These are phyloP conservation scores for Exophiala sideris DNA, from an alignment of 2,329 filamentous ascomycete species.

Conservation along the genomic window DNA sequence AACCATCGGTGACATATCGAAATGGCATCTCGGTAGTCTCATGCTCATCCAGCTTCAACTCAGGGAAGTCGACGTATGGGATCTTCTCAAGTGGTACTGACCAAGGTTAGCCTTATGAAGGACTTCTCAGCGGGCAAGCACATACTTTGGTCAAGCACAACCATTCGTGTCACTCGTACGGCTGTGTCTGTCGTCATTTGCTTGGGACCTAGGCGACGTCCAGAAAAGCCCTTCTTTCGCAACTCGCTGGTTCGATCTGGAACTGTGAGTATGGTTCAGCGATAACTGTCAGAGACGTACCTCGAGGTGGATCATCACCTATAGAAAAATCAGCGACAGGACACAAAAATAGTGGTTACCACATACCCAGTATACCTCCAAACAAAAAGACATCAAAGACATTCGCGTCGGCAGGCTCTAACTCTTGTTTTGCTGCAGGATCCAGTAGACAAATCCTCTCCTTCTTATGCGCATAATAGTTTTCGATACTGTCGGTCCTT, in stretches of 20 bases:
- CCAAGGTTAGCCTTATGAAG: background rate
- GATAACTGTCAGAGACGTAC: conserved; percentile 1
- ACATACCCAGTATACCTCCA: conserved; percentile 83
- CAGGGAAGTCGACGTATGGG: conserved; percentile 80
- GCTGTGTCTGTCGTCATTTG: conserved; percentile 99
- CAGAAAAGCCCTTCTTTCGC: conserved; percentile 86
- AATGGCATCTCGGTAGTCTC: conserved; percentile 98
- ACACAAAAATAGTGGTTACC: background rate
- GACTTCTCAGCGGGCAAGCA: conserved; percentile 6
- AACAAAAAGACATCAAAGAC: conserved; percentile 90
- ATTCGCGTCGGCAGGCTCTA: conserved; percentile 77
- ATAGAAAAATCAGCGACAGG: background rate
- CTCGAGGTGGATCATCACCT: conserved; percentile 89
- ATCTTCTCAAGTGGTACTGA: conserved; percentile 75
- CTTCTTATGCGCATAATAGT: conserved; percentile 70
- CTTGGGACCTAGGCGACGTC: conserved; percentile 80
- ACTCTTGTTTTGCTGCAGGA: conserved; percentile 74
- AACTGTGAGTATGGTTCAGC: background rate
- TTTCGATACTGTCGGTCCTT: conserved; percentile 75
- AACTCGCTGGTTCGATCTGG: conserved; percentile 77
- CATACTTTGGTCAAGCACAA: conserved; percentile 78
- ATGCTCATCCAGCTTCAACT: conserved; percentile 83
- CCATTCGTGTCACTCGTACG: conserved; percentile 85
- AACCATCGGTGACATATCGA: conserved; percentile 76
- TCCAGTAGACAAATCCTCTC: conserved; percentile 83